phyloP scores from a whole-genome alignment of 257 asterid genomes.

The Mentha longifolia region DNA sequence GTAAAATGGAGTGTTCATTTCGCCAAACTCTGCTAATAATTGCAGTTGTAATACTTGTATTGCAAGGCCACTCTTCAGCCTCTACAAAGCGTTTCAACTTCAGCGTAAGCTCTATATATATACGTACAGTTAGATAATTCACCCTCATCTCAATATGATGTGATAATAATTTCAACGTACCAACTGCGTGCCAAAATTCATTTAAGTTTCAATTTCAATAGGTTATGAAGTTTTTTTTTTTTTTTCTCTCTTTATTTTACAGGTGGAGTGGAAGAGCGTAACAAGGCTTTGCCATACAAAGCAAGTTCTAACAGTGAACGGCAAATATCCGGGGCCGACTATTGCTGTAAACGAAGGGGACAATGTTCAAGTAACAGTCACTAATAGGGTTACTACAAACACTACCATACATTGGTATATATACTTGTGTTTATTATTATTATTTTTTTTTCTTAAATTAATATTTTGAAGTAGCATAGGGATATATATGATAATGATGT shows the following conservation, averaged over 20 bases:
- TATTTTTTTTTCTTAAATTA: no score
- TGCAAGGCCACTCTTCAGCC: constrained; percentile 34
- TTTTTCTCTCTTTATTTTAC: not conserved
- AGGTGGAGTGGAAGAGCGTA: constrained; percentile 58
- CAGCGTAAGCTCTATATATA: constrained; percentile 34
- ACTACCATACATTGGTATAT: constrained; percentile 39
- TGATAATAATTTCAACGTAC: no score
- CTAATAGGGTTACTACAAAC: constrained; percentile 48
- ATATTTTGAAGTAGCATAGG: no score
- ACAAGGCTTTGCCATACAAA: constrained; percentile 52
- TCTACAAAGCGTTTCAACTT: constrained; percentile 47
- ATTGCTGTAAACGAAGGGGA: constrained; percentile 65
- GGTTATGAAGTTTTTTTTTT: no score
- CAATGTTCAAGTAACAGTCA: constrained; percentile 52
- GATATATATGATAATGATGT: no score
- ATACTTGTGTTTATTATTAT: no score
- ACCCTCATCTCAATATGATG: no score
- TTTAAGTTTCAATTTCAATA: no score
- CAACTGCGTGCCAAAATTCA: no score
- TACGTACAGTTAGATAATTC: no score
- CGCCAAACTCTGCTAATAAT: constrained; percentile 21
- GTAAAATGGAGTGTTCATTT: constrained; percentile 40
- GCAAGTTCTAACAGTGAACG: constrained; percentile 49
- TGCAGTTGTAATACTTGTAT: constrained; percentile 25
- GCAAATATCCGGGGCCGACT: constrained; percentile 63